Percentiles rank a stretch among this genome's conserved stretches.
Evolutionary conservation across 176 grass and related monocot species (phyloP).

Genomic region (Oryza nivara): DNA sequence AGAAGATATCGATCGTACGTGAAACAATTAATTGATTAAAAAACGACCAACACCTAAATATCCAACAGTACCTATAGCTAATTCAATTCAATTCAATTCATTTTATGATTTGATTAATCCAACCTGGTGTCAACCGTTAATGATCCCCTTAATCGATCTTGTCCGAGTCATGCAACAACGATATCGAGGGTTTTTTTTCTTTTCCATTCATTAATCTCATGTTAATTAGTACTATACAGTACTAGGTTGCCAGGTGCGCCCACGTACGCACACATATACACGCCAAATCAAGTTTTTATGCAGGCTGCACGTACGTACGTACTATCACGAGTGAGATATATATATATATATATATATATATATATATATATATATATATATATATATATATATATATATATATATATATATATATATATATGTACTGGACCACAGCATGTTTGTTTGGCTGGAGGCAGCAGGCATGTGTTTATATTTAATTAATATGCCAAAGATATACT

Average conservation of each 20-base stretch:
- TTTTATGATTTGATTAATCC: background rate
- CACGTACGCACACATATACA: too few relatives aligned
- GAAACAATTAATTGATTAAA: too few relatives aligned
- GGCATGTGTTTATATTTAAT: background rate
- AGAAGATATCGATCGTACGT: too few relatives aligned
- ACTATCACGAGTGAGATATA: background rate
- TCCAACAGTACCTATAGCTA: background rate
- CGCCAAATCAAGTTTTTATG: too few relatives aligned
- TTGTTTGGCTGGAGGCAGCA: too few relatives aligned
- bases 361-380: background rate
- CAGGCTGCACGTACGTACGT: background rate
- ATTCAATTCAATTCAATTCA: background rate
- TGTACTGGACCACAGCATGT: slow-evolving; percentile 9
- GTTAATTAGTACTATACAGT: background rate
- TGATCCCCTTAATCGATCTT: slow-evolving; percentile 24
- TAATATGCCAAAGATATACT: background rate
- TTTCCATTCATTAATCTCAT: background rate
- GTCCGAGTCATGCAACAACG: background rate
- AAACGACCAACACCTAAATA: background rate
- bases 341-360: background rate
- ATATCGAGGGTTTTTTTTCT: too few relatives aligned
- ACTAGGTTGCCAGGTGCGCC: background rate
- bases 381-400: background rate
- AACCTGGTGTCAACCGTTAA: background rate
- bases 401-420: background rate